phyloP scores from a whole-genome alignment of 1,284 basidiomycete species.

The Farysia itapuensis region DNA sequence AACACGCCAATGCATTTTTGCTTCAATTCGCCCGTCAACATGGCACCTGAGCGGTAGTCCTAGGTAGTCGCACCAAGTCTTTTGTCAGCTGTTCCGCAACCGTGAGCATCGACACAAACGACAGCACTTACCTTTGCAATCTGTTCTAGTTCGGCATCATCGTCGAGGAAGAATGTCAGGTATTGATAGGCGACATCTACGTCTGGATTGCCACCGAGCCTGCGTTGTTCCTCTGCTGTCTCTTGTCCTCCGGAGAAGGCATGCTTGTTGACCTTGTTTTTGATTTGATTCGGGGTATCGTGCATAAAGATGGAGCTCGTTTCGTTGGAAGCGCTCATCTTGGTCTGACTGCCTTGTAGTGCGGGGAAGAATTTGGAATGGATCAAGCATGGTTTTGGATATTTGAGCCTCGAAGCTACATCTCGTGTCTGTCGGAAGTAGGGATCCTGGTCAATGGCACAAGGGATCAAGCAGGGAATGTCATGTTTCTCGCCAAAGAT shows the following conservation, averaged over 20 bases:
- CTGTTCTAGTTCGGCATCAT: constrained; percentile 79
- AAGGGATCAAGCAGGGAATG: constrained; percentile 92
- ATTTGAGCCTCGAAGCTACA: constrained; percentile 88
- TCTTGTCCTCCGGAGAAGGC: constrained; percentile 66
- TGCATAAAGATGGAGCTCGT: constrained; percentile 94
- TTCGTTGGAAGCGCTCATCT: constrained; percentile 94
- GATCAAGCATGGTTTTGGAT: constrained; percentile 88
- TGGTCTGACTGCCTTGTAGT: constrained; percentile 93
- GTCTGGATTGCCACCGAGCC: constrained; percentile 85
- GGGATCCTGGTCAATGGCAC: constrained; percentile 89
- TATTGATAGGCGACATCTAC: constrained; percentile 97
- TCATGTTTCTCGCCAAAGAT: constrained; percentile 85
- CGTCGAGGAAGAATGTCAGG: constrained; percentile 92
- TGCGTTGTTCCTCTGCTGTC: constrained; percentile 89
- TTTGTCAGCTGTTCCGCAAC: too few species aligned
- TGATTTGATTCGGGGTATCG: constrained; percentile 88
- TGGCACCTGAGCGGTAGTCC: constrained; percentile 85
- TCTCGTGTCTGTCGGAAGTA: constrained; percentile 98
- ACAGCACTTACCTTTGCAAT: constrained; percentile 70
- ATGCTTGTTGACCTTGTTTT: constrained; percentile 89
- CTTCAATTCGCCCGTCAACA: constrained; percentile 92
- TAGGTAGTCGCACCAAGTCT: constrained; percentile 58
- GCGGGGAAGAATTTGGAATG: constrained; percentile 99
- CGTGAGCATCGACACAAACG: not conserved
- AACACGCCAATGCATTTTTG: constrained; percentile 80